These are phyloP conservation scores for Poronia punctata DNA, from an alignment of 495 filamentous ascomycete genomes.

Conservation along the genomic window DNA sequence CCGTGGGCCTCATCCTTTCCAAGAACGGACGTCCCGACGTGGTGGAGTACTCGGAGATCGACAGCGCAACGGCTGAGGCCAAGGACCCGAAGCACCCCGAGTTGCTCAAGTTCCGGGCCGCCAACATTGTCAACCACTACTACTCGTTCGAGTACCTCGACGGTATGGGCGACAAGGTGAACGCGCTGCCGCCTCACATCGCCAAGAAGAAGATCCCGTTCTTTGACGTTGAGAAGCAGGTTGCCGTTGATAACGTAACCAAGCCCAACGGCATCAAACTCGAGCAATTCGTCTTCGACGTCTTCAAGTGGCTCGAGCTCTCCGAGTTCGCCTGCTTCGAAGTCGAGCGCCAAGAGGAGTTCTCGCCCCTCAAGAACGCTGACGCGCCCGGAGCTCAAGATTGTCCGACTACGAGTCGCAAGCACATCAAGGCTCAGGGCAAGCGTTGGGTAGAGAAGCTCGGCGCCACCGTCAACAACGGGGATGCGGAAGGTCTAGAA, in stretches of 20 bases:
- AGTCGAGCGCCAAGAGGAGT: slow-evolving; percentile 94
- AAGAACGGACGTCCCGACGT: slow-evolving; percentile 97
- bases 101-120: slow-evolving; percentile 90
- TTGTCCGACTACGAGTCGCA: slow-evolving; percentile 84
- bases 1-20: slow-evolving; percentile 86
- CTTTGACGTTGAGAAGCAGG: slow-evolving; percentile 66
- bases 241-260: slow-evolving; percentile 68
- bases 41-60: slow-evolving; percentile 98
- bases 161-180: slow-evolving; percentile 76
- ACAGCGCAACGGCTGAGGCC: slow-evolving; percentile 77
- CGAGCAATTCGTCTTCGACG: slow-evolving; percentile 98
- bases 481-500: slow-evolving; percentile 71
- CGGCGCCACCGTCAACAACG: slow-evolving; percentile 69
- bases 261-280: slow-evolving; percentile 98
- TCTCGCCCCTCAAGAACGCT: slow-evolving; percentile 97
- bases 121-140: slow-evolving; percentile 99
- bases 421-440: slow-evolving; percentile 85
- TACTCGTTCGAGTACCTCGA: slow-evolving; percentile 93
- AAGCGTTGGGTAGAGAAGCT: slow-evolving; percentile 73
- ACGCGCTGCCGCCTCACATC: slow-evolving; percentile 88
- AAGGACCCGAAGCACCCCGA: slow-evolving; percentile 75
- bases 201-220: slow-evolving; percentile 97
- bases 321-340: slow-evolving; percentile 92
- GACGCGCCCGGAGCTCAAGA: slow-evolving; percentile 77
- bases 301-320: slow-evolving; percentile 84